Percentiles rank a stretch among this genome's conserved stretches.
Conservation (phyloP, 495 filamentous ascomycete species). For the Penicillium arizonense region DNA sequence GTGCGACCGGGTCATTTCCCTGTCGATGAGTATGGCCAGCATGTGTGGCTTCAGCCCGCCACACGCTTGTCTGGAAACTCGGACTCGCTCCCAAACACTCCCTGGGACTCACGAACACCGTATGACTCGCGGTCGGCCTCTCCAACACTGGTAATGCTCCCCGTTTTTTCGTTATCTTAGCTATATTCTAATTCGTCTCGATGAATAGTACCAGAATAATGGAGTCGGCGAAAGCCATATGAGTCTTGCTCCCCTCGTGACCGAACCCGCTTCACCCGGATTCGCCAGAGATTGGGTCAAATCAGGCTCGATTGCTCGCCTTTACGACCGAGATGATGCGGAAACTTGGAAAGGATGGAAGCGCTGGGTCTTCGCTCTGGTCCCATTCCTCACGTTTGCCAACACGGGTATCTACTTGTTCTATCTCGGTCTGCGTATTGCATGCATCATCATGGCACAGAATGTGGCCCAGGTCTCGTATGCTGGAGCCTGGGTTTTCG, state of each 20-base stretch:
- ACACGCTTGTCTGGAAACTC: slow-evolving; percentile 19
- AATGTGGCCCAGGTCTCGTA: slow-evolving; percentile 21
- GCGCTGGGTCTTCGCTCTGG: slow-evolving; percentile 33
- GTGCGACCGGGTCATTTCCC: slow-evolving; percentile 21
- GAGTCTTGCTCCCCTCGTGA: slow-evolving; percentile 27
- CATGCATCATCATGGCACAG: slow-evolving; percentile 39
- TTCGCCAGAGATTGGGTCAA: slow-evolving; percentile 35
- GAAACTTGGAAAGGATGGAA: slow-evolving; percentile 44
- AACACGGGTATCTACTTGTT: slow-evolving; percentile 36
- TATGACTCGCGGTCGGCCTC: slow-evolving; percentile 31
- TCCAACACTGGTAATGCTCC: slow-evolving; percentile 25
- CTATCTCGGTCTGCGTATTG: slow-evolving; percentile 39
- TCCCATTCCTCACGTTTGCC: slow-evolving; percentile 36
- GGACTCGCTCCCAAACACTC: slow-evolving; percentile 18
- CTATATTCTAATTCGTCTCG: neutral
- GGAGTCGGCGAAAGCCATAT: slow-evolving; percentile 23
- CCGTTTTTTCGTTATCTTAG: neutral
- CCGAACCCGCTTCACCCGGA: slow-evolving; percentile 18
- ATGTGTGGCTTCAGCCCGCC: slow-evolving; percentile 17
- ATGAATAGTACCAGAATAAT: slow-evolving; percentile 21
- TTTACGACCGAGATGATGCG: slow-evolving; percentile 40
- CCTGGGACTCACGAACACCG: neutral
- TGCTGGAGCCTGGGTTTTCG: slow-evolving; percentile 41
- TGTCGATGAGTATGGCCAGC: slow-evolving; percentile 19
- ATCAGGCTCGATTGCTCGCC: slow-evolving; percentile 32